Evolutionary conservation across 163 green algal genomes (phyloP), one percentile per base, ranked within the genome.

Genomic region (Scenedesmus sp.): DNA sequence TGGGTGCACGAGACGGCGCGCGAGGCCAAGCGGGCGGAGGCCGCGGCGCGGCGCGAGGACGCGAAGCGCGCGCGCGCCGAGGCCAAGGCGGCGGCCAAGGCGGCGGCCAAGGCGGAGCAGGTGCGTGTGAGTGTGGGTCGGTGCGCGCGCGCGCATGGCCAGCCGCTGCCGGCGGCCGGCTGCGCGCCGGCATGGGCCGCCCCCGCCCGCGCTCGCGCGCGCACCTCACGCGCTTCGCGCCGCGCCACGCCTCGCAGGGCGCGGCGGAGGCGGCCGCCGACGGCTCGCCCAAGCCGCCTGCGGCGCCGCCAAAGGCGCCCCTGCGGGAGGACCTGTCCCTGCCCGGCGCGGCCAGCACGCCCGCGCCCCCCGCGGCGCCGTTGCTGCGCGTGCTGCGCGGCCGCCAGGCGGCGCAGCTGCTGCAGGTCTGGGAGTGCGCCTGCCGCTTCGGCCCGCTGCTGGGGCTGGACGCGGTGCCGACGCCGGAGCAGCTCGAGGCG

Each of bases 351-450:
- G 71, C 34, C 36, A 33, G 20, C 20, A 56, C 14, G 3, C 1
- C 44, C 15, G 34, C 57, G 7, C 65, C 76, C 44, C 44, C 33
- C 53, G 53, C 65, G 57, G 63, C 48, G 48, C 53, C 44, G 47
- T 62, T 56, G 54, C 65, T 82, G 39, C 66, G 45, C 14, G 15
- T 39, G 26, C 54, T 82, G 3, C 15, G 15, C 3, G 71, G 56
- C 11, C 31, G 69, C 11, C 29, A 69, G 60, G 54, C 64, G 2
- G 54, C 66, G 24, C 77, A 72, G 42, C 45, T 90, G 57, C 56
- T 90, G 28, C 77, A 87, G 57, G 57, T 80, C 1, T 86, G 83
- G 81, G 86, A 88, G 54, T 89, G 89, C 44, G 22, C 77, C 63
- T 80, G 77, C 42, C 69, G 78, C 24, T 89, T 89, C 65, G 53